Conservation (phyloP, 2,329 filamentous ascomycete species). For the Fusarium sp. region DNA sequence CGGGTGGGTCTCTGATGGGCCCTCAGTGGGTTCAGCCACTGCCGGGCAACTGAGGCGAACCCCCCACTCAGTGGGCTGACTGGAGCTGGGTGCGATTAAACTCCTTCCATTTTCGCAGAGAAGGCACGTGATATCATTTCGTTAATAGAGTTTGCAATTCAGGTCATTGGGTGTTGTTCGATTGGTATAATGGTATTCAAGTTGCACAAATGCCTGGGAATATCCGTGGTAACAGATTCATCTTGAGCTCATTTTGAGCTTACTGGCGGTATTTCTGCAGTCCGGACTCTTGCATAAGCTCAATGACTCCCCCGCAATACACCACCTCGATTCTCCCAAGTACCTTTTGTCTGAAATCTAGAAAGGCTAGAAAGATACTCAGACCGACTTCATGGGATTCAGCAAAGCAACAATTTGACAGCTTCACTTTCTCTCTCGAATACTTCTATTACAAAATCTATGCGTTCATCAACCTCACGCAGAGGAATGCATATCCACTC, state of each 20-base stretch:
- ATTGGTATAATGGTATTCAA: background rate
- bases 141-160: background rate
- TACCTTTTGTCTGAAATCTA: background rate
- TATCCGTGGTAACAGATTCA: background rate
- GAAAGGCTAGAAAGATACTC: background rate
- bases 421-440: background rate
- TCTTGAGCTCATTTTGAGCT: background rate
- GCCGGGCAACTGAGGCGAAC: background rate
- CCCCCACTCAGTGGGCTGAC: background rate
- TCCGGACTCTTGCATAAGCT: background rate
- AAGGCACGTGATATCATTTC: conserved; percentile 1
- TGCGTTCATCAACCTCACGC: background rate
- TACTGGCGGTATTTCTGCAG: background rate
- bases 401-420: background rate
- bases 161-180: background rate
- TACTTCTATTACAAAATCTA: background rate
- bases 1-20: conserved; percentile 9
- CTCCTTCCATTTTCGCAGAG: background rate
- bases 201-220: background rate
- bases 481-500: background rate
- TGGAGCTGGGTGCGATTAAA: background rate
- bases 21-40: conserved; percentile 4
- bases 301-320: background rate
- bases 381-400: background rate
- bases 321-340: background rate